These are phyloP conservation scores for Nemania sp. DNA, from an alignment of 2,329 filamentous ascomycete species.

Conservation along the genomic window DNA sequence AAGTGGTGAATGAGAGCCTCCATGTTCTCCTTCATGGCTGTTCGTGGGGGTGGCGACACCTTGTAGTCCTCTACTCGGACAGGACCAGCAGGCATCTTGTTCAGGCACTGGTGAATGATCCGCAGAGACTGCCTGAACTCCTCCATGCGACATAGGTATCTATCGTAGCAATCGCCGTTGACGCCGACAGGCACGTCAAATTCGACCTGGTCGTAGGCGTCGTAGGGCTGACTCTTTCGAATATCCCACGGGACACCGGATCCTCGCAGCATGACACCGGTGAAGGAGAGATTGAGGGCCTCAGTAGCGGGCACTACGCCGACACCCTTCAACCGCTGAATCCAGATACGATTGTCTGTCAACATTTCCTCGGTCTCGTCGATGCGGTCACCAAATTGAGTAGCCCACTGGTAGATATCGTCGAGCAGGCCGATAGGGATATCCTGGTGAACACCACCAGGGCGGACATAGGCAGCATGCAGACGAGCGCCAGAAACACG, in stretches of 20 bases:
- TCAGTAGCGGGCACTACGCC: slow-evolving; percentile 90
- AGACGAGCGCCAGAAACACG: slow-evolving; percentile 97
- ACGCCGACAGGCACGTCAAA: slow-evolving; percentile 96
- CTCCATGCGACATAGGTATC: slow-evolving; percentile 98
- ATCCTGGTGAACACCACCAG: slow-evolving; percentile 95
- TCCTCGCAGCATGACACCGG: slow-evolving; percentile 95
- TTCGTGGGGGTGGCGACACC: slow-evolving; percentile 89
- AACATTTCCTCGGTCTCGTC: slow-evolving; percentile 98
- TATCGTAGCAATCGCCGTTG: slow-evolving; percentile 98
- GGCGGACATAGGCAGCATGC: slow-evolving; percentile 94
- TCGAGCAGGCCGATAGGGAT: slow-evolving; percentile 91
- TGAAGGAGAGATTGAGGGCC: slow-evolving; percentile 96
- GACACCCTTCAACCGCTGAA: slow-evolving; percentile 85
- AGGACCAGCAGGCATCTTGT: slow-evolving; percentile 96
- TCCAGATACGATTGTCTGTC: slow-evolving; percentile 99
- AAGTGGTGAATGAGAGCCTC: slow-evolving; percentile 99
- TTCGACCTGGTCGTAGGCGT: slow-evolving; percentile 96
- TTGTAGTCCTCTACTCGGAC: slow-evolving; percentile 99
- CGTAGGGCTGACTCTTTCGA: slow-evolving; percentile 95
- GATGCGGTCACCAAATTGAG: slow-evolving; percentile 96
- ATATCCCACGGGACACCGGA: slow-evolving; percentile 96
- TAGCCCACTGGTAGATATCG: slow-evolving; percentile 99
- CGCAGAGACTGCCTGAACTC: slow-evolving; percentile 98
- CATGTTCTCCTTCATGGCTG: slow-evolving; percentile 99
- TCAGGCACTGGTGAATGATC: slow-evolving; percentile 98